Conservation (phyloP, 2,329 filamentous ascomycete genomes). For the Pseudogymnoascus sp. region DNA sequence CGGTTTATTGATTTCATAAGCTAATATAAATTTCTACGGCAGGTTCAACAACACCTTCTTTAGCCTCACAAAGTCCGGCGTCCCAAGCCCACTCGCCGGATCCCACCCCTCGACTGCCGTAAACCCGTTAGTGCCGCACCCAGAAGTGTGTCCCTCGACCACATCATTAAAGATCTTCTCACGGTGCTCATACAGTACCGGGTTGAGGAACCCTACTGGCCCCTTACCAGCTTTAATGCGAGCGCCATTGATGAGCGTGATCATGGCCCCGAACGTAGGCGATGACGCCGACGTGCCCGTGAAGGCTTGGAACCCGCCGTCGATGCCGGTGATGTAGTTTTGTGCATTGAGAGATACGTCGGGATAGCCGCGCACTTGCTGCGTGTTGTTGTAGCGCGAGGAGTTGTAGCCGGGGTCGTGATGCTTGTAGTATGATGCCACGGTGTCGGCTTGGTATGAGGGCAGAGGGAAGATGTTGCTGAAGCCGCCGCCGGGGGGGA, state of each 20-base stretch:
- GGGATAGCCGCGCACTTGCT: conserved; percentile 22
- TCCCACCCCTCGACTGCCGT: conserved; percentile 28
- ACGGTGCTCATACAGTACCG: conserved; percentile 24
- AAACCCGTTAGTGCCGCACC: conserved; percentile 29
- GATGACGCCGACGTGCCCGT: conserved; percentile 33
- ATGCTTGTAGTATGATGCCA: conserved; percentile 21
- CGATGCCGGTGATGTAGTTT: conserved; percentile 21
- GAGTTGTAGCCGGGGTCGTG: conserved; percentile 21
- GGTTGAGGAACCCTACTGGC: conserved; percentile 35
- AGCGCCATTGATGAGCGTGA: conserved; percentile 37
- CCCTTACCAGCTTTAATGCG: conserved; percentile 28
- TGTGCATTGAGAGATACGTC: conserved; percentile 24
- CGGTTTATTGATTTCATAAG: not conserved
- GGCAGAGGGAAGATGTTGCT: conserved; percentile 32
- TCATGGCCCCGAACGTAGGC: conserved; percentile 50
- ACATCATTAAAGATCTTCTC: conserved; percentile 27
- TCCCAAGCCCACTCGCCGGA: conserved; percentile 30
- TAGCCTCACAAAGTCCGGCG: conserved; percentile 24
- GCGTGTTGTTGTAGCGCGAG: conserved; percentile 20
- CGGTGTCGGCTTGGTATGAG: conserved; percentile 20
- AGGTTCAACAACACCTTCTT: conserved; percentile 23
- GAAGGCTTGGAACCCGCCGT: conserved; percentile 17
- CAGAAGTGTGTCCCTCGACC: conserved; percentile 26
- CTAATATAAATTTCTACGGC: conserved; percentile 14
- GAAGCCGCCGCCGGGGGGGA: conserved; percentile 37